phyloP scores from a whole-genome alignment of 768 basidiomycete genomes.

The Lactarius deliciosus region DNA sequence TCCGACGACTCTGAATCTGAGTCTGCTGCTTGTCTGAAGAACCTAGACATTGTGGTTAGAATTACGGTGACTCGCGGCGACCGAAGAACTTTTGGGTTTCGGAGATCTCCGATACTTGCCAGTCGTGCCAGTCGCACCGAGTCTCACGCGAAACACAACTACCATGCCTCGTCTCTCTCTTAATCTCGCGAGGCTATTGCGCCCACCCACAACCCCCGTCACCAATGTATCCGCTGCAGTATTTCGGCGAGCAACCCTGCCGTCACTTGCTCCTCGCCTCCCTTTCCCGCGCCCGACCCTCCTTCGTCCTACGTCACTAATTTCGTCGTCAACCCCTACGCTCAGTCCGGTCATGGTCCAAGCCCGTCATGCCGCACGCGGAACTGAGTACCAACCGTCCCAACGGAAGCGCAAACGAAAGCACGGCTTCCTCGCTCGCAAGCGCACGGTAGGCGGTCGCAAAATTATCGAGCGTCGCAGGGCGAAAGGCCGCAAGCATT shows the following conservation, averaged over 20 bases:
- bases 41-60: constrained; percentile 68
- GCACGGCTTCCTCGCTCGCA: constrained; percentile 85
- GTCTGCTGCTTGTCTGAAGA: constrained; percentile 84
- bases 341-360: constrained; percentile 40
- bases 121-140: not conserved
- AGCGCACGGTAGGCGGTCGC: constrained; percentile 64
- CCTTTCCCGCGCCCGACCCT: constrained; percentile 17
- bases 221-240: not conserved
- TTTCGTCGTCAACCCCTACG: not conserved
- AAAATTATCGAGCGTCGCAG: constrained; percentile 69
- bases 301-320: constrained; percentile 6
- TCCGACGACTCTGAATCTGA: constrained; percentile 82
- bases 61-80: not conserved
- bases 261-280: constrained; percentile 11
- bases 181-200: constrained; percentile 4
- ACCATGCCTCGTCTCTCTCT: constrained; percentile 22
- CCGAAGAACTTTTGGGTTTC: constrained; percentile 25
- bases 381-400: constrained; percentile 96
- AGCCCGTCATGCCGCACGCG: constrained; percentile 64
- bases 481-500: constrained; percentile 72
- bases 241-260: not conserved
- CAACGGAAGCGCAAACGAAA: constrained; percentile 91
- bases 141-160: not conserved
- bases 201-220: not conserved
- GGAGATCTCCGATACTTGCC: constrained; percentile 24